A percentile compares a stretch with the other conserved stretches of the same genome.
Conservation (phyloP, 345 rosid genomes). For the Anastatica hierochuntica region DNA sequence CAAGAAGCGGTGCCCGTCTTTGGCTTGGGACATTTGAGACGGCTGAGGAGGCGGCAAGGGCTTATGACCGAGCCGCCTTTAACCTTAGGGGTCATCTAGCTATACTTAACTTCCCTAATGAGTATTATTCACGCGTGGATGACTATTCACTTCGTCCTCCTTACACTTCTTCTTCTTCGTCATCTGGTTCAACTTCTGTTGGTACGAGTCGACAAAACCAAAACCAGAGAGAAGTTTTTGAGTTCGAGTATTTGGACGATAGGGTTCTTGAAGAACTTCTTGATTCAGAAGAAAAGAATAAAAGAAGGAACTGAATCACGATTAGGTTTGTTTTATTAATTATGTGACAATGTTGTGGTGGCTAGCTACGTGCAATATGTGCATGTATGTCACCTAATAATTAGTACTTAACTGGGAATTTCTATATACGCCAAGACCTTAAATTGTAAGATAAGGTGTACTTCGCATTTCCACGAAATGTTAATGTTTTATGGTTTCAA, state of each 20-base stretch:
- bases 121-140: conserved; percentile 32
- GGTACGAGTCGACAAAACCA: conserved; percentile 14
- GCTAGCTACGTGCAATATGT: no score
- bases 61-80: conserved; percentile 73
- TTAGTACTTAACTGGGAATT: no score
- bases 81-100: conserved; percentile 61
- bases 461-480: no score
- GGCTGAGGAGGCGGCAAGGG: no score
- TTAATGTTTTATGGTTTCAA: no score
- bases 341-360: no score
- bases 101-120: conserved; percentile 63
- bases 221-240: conserved; percentile 58
- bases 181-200: conserved; percentile 19
- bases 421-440: no score
- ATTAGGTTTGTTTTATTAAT: no score
- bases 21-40: conserved; percentile 86
- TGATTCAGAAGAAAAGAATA: conserved; percentile 54
- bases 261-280: conserved; percentile 88
- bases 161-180: conserved; percentile 1
- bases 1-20: conserved; percentile 50
- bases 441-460: no score
- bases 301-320: no score
- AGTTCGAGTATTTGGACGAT: no score
- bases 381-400: no score
- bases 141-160: conserved; percentile 26